A percentile compares a stretch with the other conserved stretches of the same genome.
phyloP scores from a whole-genome alignment of 1,284 basidiomycete species.

The Moesziomyces sp. region DNA sequence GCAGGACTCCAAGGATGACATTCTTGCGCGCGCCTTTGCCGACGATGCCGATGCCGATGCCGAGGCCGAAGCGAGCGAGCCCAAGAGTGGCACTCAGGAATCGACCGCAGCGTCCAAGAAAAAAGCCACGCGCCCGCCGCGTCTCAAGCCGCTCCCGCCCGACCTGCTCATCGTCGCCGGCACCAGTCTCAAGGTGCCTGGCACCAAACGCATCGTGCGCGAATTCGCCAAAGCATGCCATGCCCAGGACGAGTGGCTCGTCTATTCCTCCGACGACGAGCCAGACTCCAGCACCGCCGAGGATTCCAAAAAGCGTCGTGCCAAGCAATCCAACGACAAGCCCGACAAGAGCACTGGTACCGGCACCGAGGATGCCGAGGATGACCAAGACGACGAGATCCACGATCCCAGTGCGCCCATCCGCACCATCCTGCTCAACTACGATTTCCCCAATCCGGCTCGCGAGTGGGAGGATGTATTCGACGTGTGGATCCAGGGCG shows the following conservation, averaged over 20 bases:
- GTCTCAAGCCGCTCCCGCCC: slow-evolving; percentile 72
- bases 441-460: slow-evolving; percentile 86
- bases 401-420: slow-evolving; percentile 70
- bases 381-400: slow-evolving; percentile 32
- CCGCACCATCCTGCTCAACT: slow-evolving; percentile 84
- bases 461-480: slow-evolving; percentile 91
- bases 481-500: slow-evolving; percentile 89
- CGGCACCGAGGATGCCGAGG: slow-evolving; percentile 9
- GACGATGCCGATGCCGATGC: slow-evolving; percentile 31
- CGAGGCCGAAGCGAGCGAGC: slow-evolving; percentile 9
- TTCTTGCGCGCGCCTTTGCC: slow-evolving; percentile 46
- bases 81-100: slow-evolving; percentile 32
- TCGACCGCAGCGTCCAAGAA: slow-evolving; percentile 29
- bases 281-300: slow-evolving; percentile 46
- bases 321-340: slow-evolving; percentile 11
- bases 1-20: slow-evolving; percentile 38
- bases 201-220: slow-evolving; percentile 89
- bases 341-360: not conserved
- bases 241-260: slow-evolving; percentile 63
- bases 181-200: slow-evolving; percentile 93
- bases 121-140: slow-evolving; percentile 26
- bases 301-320: slow-evolving; percentile 36
- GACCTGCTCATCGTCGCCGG: slow-evolving; percentile 95
- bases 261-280: slow-evolving; percentile 51
- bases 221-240: slow-evolving; percentile 89